Conservation (phyloP, 2,329 filamentous ascomycete genomes). For the Fusarium domesticum region DNA sequence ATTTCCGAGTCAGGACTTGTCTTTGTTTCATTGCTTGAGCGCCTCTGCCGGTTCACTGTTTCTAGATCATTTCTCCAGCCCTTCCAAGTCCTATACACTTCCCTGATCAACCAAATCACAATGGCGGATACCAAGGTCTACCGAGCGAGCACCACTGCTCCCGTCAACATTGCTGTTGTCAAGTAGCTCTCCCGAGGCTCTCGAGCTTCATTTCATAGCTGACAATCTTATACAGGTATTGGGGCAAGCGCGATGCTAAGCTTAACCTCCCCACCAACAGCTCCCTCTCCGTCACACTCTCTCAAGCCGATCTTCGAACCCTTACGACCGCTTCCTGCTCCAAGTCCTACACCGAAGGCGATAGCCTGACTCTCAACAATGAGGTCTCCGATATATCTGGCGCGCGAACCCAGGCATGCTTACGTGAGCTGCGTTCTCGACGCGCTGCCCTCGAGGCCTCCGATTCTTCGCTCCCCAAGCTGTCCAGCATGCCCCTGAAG, state of each 20-base stretch:
- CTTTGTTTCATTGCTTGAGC: slow-evolving; percentile 5
- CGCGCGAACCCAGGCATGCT: slow-evolving; percentile 89
- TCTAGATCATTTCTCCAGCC: slow-evolving; percentile 1
- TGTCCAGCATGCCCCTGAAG: slow-evolving; percentile 72
- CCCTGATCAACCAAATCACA: slow-evolving; percentile 8
- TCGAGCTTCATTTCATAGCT: neutral
- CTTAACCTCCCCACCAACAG: slow-evolving; percentile 98
- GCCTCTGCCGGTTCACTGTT: slow-evolving; percentile 3
- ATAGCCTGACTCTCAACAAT: slow-evolving; percentile 83
- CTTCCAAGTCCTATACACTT: neutral
- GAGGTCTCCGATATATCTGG: slow-evolving; percentile 79
- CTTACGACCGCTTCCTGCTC: slow-evolving; percentile 95
- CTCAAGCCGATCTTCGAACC: slow-evolving; percentile 88
- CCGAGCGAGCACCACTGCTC: slow-evolving; percentile 91
- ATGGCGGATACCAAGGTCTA: slow-evolving; percentile 63
- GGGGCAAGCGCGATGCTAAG: slow-evolving; percentile 93
- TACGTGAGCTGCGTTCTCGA: slow-evolving; percentile 77
- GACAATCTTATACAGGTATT: slow-evolving; percentile 53
- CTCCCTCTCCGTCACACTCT: slow-evolving; percentile 93
- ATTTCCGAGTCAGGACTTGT: neutral
- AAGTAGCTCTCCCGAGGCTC: slow-evolving; percentile 56
- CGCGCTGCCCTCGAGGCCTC: slow-evolving; percentile 71
- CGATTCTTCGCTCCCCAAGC: slow-evolving; percentile 73
- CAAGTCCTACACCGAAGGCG: slow-evolving; percentile 58
- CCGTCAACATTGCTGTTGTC: slow-evolving; percentile 97